A percentile compares a stretch with the other conserved stretches of the same genome.
phyloP scores from a whole-genome alignment of 148 eudicot genomes.

The Chenopodium album region DNA sequence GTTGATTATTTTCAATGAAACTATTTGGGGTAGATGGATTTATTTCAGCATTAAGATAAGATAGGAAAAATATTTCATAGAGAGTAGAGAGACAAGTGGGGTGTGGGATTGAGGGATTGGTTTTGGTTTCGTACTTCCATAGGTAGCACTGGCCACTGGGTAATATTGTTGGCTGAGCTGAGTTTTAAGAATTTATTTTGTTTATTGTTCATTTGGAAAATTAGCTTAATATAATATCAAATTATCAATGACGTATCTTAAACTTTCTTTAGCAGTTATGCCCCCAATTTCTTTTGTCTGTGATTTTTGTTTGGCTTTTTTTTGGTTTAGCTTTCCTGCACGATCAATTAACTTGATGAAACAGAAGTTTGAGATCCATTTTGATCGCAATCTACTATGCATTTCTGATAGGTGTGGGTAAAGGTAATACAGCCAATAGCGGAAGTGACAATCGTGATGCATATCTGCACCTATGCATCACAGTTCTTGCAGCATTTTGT shows the following conservation, averaged over 20 bases:
- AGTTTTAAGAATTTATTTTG: too few relatives aligned
- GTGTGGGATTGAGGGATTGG: neutral
- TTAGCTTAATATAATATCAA: too few relatives aligned
- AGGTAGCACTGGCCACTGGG: neutral
- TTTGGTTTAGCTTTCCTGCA: neutral
- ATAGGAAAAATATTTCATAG: neutral
- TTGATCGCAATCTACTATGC: neutral
- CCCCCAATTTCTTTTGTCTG: neutral
- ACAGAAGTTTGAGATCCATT: neutral
- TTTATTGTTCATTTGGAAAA: too few relatives aligned
- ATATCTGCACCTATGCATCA: conserved; percentile 58
- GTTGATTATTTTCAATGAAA: too few relatives aligned
- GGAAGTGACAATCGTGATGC: conserved; percentile 55
- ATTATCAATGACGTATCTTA: too few relatives aligned
- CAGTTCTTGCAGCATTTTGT: conserved; percentile 67
- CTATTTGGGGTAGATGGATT: too few relatives aligned
- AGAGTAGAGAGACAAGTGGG: neutral
- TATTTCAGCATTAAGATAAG: too few relatives aligned
- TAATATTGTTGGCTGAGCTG: neutral
- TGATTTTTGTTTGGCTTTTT: neutral
- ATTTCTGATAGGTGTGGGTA: conserved; percentile 60
- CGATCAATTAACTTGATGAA: neutral
- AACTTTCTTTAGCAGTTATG: neutral
- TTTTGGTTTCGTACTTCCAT: neutral
- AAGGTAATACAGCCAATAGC: conserved; percentile 31